Percentiles rank a stretch among this genome's conserved stretches.
These are phyloP conservation scores for Xanthoconium stramineum DNA, from an alignment of 768 basidiomycete genomes.

Conservation along the genomic window DNA sequence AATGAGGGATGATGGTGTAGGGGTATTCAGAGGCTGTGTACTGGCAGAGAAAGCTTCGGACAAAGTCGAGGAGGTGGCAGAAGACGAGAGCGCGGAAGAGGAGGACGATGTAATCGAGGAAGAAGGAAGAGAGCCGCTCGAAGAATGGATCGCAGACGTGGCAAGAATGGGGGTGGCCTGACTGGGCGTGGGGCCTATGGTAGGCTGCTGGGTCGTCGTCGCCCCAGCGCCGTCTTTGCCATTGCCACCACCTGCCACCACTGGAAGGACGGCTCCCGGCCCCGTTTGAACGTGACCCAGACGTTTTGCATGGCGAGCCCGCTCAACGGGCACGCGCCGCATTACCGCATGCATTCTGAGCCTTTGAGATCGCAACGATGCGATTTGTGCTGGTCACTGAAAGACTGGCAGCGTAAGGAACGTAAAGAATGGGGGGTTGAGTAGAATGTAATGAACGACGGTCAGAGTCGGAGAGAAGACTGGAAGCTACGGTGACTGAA, in stretches of 20 bases:
- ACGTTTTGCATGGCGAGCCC: constrained; percentile 32
- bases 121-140: constrained; percentile 16
- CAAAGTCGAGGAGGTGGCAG: constrained; percentile 8
- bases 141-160: constrained; percentile 7
- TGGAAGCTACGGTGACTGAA: background rate
- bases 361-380: background rate
- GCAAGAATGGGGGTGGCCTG: background rate
- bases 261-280: constrained; percentile 1
- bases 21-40: background rate
- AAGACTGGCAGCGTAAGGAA: constrained; percentile 12
- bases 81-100: constrained; percentile 2
- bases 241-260: background rate
- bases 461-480: background rate
- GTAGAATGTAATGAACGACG: constrained; percentile 6
- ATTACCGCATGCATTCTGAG: constrained; percentile 23
- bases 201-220: background rate
- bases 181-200: constrained; percentile 3
- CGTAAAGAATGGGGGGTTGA: constrained; percentile 4
- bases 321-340: constrained; percentile 32
- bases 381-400: background rate
- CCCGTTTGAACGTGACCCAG: constrained; percentile 23
- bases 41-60: constrained; percentile 2
- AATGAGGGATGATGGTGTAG: background rate
- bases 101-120: constrained; percentile 7
- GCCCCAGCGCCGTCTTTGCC: background rate